These are phyloP conservation scores for Stenogyne calaminthoides DNA, from an alignment of 305 asterid genomes.

Conservation along the genomic window DNA sequence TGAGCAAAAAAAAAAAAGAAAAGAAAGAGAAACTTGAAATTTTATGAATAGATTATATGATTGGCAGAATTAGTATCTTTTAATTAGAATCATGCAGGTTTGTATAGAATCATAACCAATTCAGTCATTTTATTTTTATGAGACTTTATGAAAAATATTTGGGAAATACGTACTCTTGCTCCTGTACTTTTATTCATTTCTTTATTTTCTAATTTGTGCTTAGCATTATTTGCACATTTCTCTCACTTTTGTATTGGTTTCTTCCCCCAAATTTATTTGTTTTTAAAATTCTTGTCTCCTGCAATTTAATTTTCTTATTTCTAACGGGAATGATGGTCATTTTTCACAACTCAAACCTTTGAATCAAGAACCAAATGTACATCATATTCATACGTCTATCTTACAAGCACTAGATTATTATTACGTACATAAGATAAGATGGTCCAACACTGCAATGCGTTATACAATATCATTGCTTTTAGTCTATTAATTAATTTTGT, in stretches of 20 bases:
- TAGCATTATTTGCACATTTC: not conserved
- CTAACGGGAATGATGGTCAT: not conserved
- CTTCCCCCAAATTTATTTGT: not conserved
- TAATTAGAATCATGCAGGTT: not conserved
- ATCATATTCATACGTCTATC: not conserved
- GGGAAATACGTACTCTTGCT: not conserved
- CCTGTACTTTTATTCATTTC: not conserved
- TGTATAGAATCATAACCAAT: not conserved
- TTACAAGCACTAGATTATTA: not conserved
- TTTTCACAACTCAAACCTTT: no score
- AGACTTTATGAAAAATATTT: not conserved
- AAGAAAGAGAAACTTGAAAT: not conserved
- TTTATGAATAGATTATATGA: not conserved
- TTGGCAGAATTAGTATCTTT: not conserved
- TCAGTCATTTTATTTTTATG: not conserved
- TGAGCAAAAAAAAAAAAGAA: not conserved
- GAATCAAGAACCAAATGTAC: not conserved
- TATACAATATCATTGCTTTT: not conserved
- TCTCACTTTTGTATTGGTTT: not conserved
- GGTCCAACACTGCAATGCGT: not conserved
- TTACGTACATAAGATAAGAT: not conserved
- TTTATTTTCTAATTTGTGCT: not conserved
- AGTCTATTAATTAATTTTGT: constrained; percentile 8
- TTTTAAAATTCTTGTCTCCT: not conserved
- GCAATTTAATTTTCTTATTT: not conserved